A percentile compares a stretch with the other conserved stretches of the same genome.
Evolutionary conservation across 768 basidiomycete species (phyloP).

Genomic region (Amanita pseudoporphyria): DNA sequence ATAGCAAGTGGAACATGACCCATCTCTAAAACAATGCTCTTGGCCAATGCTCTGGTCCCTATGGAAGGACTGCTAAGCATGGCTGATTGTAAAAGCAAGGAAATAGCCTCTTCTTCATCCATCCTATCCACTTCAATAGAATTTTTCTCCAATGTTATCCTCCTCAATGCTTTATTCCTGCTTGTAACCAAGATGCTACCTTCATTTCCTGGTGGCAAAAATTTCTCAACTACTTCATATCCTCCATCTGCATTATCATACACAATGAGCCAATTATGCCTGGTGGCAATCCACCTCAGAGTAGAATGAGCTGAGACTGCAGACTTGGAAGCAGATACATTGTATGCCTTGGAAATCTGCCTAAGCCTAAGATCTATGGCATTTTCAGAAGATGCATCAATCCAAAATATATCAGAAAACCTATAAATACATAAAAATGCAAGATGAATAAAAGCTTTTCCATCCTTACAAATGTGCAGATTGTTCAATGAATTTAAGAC

Average conservation of each 20-base stretch:
- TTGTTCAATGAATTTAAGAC: constrained; percentile 1
- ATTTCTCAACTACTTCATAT: neutral
- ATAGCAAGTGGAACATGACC: constrained; percentile 7
- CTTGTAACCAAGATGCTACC: neutral
- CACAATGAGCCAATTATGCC: neutral
- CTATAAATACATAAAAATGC: constrained; percentile 6
- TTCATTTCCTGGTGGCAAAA: neutral
- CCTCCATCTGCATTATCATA: constrained; percentile 1
- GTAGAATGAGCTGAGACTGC: neutral
- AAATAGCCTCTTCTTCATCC: constrained; percentile 3
- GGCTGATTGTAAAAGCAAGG: too few species aligned
- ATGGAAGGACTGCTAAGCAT: too few species aligned
- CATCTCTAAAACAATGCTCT: too few species aligned
- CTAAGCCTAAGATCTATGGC: neutral
- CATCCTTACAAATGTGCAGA: neutral
- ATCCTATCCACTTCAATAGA: constrained; percentile 9
- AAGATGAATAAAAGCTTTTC: neutral
- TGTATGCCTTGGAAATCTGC: too few species aligned
- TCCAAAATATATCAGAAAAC: constrained; percentile 15
- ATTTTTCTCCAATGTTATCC: neutral
- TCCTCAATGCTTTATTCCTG: neutral
- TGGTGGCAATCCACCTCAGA: neutral
- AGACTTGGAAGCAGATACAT: too few species aligned
- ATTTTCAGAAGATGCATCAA: constrained; percentile 14
- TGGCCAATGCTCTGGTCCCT: too few species aligned